Evolutionary conservation across 1,284 basidiomycete species (phyloP).

Genomic region (Clitocybe nebularis): DNA sequence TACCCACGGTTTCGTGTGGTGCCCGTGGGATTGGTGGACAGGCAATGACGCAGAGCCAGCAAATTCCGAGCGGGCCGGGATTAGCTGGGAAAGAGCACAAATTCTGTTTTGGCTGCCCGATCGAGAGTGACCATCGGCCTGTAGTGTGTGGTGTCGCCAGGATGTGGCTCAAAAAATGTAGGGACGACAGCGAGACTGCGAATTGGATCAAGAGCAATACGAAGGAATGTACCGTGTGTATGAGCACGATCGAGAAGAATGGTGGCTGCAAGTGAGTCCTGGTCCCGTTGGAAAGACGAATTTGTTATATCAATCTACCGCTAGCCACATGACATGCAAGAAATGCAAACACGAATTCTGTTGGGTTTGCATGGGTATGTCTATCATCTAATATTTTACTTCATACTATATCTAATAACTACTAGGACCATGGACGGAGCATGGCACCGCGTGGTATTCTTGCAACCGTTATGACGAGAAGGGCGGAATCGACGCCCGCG

Average conservation of each 20-base stretch:
- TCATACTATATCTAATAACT: conserved; percentile 28
- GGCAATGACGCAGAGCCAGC: conserved; percentile 24
- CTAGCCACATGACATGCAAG: conserved; percentile 98
- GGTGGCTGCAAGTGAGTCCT: conserved; percentile 94
- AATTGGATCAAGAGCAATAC: conserved; percentile 99
- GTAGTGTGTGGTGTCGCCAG: conserved; percentile 86
- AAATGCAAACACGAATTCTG: conserved; percentile 93
- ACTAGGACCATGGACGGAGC: conserved; percentile 91
- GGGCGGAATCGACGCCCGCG: conserved; percentile 82
- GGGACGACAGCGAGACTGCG: conserved; percentile 96
- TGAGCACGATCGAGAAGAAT: conserved; percentile 99
- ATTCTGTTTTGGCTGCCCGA: conserved; percentile 90
- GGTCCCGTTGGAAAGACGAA: too few species aligned
- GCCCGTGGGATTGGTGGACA: conserved; percentile 40
- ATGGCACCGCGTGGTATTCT: conserved; percentile 96
- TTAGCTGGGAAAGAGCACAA: conserved; percentile 51
- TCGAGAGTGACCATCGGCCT: conserved; percentile 87
- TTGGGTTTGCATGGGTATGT: conserved; percentile 75
- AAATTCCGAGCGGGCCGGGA: conserved; percentile 19
- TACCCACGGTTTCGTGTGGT: conserved; percentile 88
- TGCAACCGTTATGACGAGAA: conserved; percentile 98
- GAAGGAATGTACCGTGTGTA: conserved; percentile 94
- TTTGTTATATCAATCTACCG: conserved; percentile 9
- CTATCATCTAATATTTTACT: background rate
- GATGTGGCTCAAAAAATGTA: conserved; percentile 97